Evolutionary conservation across 2,329 filamentous ascomycete species (phyloP).

Genomic region (Ascochyta rabiei): DNA sequence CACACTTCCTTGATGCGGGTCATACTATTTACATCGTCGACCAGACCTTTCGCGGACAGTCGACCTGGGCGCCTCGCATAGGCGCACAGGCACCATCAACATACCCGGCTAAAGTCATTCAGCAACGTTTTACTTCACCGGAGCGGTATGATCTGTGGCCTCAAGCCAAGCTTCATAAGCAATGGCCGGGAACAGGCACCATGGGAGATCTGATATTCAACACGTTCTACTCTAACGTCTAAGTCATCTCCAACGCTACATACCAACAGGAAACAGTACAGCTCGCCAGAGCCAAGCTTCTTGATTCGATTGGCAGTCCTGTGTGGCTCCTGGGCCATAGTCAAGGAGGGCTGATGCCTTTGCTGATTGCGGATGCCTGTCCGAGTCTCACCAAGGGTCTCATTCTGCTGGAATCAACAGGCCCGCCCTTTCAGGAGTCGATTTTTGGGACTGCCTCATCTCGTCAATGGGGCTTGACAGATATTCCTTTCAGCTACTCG

Average conservation of each 20-base stretch:
- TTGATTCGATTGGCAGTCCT: too few relatives aligned
- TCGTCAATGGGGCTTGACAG: conserved; percentile 42
- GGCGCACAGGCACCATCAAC: not conserved
- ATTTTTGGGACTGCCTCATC: conserved; percentile 2
- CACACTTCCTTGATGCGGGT: conserved; percentile 53
- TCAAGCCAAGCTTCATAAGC: conserved; percentile 51
- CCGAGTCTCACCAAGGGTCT: conserved; percentile 44
- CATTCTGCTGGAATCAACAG: conserved; percentile 59
- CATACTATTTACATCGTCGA: conserved; percentile 58
- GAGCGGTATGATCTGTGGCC: conserved; percentile 41
- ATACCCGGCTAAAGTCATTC: not conserved
- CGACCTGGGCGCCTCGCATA: conserved; percentile 36
- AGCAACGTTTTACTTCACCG: conserved; percentile 10
- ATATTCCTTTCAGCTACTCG: not conserved
- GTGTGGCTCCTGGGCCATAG: too few relatives aligned
- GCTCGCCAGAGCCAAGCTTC: too few relatives aligned
- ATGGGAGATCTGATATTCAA: not conserved
- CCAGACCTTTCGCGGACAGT: conserved; percentile 53
- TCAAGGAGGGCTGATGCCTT: too few relatives aligned
- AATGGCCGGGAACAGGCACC: conserved; percentile 45
- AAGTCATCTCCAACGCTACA: too few relatives aligned
- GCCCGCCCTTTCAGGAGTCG: conserved; percentile 55
- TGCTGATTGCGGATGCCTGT: too few relatives aligned
- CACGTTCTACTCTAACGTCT: not conserved
- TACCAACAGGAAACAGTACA: too few relatives aligned